Base-by-base conservation (phyloP, 306 rosid species). In the Astragalus glycyphyllos region DNA sequence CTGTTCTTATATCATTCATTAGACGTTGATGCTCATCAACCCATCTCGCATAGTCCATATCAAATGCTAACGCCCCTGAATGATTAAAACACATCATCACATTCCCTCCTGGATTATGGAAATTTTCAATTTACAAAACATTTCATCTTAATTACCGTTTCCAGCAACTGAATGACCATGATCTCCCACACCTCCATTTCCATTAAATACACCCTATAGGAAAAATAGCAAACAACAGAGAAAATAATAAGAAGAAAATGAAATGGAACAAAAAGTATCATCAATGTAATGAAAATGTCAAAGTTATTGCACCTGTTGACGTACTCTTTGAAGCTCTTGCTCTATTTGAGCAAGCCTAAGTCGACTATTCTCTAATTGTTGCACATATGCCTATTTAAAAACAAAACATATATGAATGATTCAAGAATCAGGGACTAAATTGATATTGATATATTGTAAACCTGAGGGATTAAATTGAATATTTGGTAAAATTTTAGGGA, bases 311-410 rank as follows among this genome's bases (percentile, higher is more conserved):
- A 92, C 98, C 95, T 92, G 95, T 54, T 92, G 96, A 3, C 88
- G 89, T 5, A 83, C 83, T 32, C 78, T 81, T 45, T 86, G 93
- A 58, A 92, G 89, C 72, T 90, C 96, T 82, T 90, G 92, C 75
- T 90, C 96, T 11, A 92, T 62, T 58, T 88, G 93, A 1, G 86
- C 54, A 51, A 92, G 93, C 84, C 83, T 86, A 13, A 79, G 67
- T 40, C 87, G 71, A 85, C 91, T 85, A 16, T 46, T 89, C 77
- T 89, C 95, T 84, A 87, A 74, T 76, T 89, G 95, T 75, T 89
- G 95, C 77, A 92, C 95, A 77, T 92, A 89, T 46, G 96, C 98
- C 96, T 89, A 82, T 75, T 83, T 49, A 83, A 86, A 85, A 81
- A 79, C 84, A 84, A 84, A 81, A 74, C 80, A 80, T 66, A 2